Evolutionary conservation across 768 basidiomycete species (phyloP).

Genomic region (Hericium alpestre): DNA sequence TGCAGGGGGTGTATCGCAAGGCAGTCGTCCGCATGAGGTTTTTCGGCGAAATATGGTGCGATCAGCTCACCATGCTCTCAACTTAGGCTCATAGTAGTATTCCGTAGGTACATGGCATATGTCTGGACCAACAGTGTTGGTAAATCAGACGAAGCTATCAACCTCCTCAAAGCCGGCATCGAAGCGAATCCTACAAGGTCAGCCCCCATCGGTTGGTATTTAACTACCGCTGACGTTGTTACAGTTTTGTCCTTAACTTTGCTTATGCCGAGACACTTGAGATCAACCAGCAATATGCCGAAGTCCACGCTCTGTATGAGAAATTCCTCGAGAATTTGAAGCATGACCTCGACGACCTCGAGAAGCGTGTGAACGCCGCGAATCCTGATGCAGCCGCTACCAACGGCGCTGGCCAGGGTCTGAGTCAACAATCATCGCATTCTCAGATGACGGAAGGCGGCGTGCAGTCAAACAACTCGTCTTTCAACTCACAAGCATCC

Average conservation of each 20-base stretch:
- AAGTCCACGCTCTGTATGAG: slow-evolving; percentile 64
- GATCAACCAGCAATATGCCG: slow-evolving; percentile 48
- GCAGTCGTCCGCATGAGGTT: slow-evolving; percentile 88
- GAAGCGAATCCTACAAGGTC: slow-evolving; percentile 81
- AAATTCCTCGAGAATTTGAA: slow-evolving; percentile 60
- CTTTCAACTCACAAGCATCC: slow-evolving; percentile 35
- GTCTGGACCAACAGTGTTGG: slow-evolving; percentile 68
- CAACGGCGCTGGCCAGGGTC: slow-evolving; percentile 19
- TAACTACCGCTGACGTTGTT: background rate
- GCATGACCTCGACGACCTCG: slow-evolving; percentile 50
- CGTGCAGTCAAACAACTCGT: slow-evolving; percentile 8
- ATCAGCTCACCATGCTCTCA: background rate
- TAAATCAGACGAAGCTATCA: slow-evolving; percentile 71
- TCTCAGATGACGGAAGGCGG: background rate
- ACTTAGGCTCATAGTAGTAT: background rate
- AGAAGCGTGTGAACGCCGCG: slow-evolving; percentile 26
- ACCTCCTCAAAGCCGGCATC: slow-evolving; percentile 74
- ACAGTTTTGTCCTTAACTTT: slow-evolving; percentile 83
- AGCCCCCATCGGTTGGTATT: slow-evolving; percentile 9
- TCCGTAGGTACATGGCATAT: slow-evolving; percentile 82
- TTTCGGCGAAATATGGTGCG: slow-evolving; percentile 89
- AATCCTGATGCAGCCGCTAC: slow-evolving; percentile 26
- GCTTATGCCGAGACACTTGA: slow-evolving; percentile 73
- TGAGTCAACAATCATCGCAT: too few relatives aligned
- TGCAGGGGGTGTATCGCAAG: slow-evolving; percentile 80